These are phyloP conservation scores for Dictyostelium firmibasis DNA, from an alignment of 78 protist genomes.

Conservation along the genomic window DNA sequence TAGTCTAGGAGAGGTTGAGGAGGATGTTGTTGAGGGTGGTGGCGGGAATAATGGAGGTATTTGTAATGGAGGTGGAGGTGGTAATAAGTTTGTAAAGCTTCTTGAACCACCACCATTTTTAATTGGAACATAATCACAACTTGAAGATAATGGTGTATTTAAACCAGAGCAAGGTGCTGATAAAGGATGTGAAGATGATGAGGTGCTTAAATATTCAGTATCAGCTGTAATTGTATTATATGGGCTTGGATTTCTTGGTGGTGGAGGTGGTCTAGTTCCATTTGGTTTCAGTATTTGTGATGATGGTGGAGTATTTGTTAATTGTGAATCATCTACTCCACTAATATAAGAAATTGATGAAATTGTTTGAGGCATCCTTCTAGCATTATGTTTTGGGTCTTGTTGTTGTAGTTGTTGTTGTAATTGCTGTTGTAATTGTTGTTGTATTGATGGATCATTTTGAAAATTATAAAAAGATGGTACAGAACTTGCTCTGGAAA, in stretches of 20 bases:
- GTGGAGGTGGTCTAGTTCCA: background rate
- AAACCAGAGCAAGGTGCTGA: background rate
- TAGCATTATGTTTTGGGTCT: slow-evolving; percentile 34
- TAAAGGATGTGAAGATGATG: background rate
- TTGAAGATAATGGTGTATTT: background rate
- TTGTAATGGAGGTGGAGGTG: background rate
- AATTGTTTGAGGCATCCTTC: slow-evolving; percentile 59
- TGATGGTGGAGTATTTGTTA: background rate
- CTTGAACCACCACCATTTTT: background rate
- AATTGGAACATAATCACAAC: background rate
- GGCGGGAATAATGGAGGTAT: slow-evolving; percentile 1
- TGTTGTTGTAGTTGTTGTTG: background rate
- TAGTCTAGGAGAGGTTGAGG: background rate
- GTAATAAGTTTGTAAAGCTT: background rate
- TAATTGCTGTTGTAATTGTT: background rate
- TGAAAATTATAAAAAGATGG: slow-evolving; percentile 13
- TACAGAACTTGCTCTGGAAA: slow-evolving; percentile 45
- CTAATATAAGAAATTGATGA: slow-evolving; percentile 3
- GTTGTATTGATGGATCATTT: background rate
- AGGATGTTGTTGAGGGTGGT: background rate
- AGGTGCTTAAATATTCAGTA: background rate
- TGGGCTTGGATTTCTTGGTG: background rate
- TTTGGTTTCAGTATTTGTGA: background rate
- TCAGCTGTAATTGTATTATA: background rate
- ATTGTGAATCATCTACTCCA: background rate